Base-by-base conservation (phyloP, 371 early-diverging fungal genomes). In the Fennellomyces sp. region DNA sequence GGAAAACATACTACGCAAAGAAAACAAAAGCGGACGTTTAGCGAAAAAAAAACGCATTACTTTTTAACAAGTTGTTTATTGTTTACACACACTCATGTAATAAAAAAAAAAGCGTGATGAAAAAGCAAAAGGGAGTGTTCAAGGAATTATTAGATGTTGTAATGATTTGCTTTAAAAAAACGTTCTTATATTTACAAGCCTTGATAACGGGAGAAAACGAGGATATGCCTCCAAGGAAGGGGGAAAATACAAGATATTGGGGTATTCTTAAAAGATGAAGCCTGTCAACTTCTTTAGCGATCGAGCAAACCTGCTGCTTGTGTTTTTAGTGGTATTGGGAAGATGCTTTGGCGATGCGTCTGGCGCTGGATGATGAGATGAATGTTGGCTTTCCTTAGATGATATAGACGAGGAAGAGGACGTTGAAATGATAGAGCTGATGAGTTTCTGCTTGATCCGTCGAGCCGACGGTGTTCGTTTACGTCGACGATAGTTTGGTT, bases 291-390 rank as follows among this genome's bases (percentile, higher is more conserved):
- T 61, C 48, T 61, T 61, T 47, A 61, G 36, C 15, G 61, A 61
- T 47, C 61, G 53, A 54, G 61, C 55, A 61, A 61, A 41, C 55
- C 55, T 25, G 54, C 52, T 60, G 53, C 61, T 28, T 6, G 8
- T 33, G 35, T n/a, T n/a, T n/a, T n/a, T n/a, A n/a, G n/a, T n/a
- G n/a, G n/a, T n/a, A n/a, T n/a, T n/a, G n/a, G n/a, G n/a, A n/a
- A n/a, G n/a, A n/a, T n/a, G n/a, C n/a, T n/a, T n/a, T n/a, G n/a
- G n/a, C n/a, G n/a, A n/a, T n/a, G n/a, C n/a, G n/a, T n/a, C n/a
- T n/a, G n/a, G n/a, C n/a, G n/a, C n/a, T n/a, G n/a, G n/a, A n/a
- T n/a, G n/a, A n/a, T n/a, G n/a, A n/a, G n/a, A n/a, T n/a, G n/a
- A n/a, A n/a, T n/a, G n/a, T n/a, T n/a, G n/a, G n/a, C n/a, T n/a